These are phyloP conservation scores for Draba incana DNA, from an alignment of 345 rosid species.

Conservation along the genomic window DNA sequence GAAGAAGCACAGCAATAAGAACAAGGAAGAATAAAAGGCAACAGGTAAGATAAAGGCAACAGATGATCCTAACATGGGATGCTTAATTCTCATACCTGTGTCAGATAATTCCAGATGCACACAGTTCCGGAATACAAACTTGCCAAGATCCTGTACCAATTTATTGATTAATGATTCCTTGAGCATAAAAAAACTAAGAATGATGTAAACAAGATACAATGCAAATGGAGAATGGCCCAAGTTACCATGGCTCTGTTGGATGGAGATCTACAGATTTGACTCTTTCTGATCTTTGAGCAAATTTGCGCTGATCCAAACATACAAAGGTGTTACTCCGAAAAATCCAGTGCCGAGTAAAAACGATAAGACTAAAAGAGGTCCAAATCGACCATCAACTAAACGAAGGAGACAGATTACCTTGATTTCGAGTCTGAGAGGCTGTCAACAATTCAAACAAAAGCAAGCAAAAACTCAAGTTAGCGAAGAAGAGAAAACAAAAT, in stretches of 20 bases:
- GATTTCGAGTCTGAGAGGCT: slow-evolving; percentile 53
- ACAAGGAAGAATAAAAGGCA: slow-evolving; percentile 3
- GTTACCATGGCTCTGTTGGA: slow-evolving; percentile 68
- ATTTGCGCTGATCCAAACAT: slow-evolving; percentile 51
- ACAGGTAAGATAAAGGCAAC: background rate
- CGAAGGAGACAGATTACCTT: slow-evolving; percentile 41
- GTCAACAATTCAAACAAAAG: slow-evolving; percentile 31
- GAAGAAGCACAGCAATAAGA: background rate
- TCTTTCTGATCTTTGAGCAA: slow-evolving; percentile 58
- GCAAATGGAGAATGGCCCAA: slow-evolving; percentile 9
- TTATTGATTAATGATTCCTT: background rate
- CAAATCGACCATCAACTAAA: slow-evolving; percentile 5
- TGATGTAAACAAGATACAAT: background rate
- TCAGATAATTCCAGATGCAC: too few species aligned
- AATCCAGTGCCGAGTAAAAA: background rate
- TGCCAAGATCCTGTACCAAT: slow-evolving; percentile 56
- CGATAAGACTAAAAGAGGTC: slow-evolving; percentile 6
- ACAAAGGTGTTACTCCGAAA: slow-evolving; percentile 25
- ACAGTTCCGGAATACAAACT: slow-evolving; percentile 68
- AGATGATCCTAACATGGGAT: slow-evolving; percentile 12
- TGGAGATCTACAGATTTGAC: slow-evolving; percentile 70
- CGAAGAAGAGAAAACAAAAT: slow-evolving; percentile 8
- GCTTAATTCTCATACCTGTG: slow-evolving; percentile 61
- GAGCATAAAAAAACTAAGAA: background rate
- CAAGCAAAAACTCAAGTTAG: slow-evolving; percentile 31